Base-by-base conservation (phyloP, 176 grass and related monocot species). In the Oryza australiensis region DNA sequence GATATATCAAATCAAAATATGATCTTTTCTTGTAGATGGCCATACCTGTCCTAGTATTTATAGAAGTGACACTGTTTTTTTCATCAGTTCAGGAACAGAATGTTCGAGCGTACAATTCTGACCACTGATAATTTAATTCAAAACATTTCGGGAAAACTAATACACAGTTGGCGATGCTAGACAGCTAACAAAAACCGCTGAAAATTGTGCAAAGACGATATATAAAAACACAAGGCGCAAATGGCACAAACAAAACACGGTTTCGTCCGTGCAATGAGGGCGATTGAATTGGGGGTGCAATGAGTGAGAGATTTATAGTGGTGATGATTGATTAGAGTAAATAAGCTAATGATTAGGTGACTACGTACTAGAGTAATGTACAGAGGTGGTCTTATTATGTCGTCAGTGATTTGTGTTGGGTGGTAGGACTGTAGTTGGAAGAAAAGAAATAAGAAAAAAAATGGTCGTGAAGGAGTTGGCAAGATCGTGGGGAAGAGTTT, bases 401-500 rank as follows among this genome's bases (percentile, higher is more conserved):
- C 37, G 66, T 38, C 37, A 74, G 74, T 32, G 60, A 46, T 81
- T 82, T 72, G 66, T 22, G 73, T 20, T 66, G 72, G 83, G 48
- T 78, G 78, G 83, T 73, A 82, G 87, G 78, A 82, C 43, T 71
- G 57, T 78, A 73, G 83, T 86, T 68, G 68, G 83, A 66, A 79
- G 1, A n/a, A 60, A 62, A 78, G 66, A 82, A 62, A 74, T 66
- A 78, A 79, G 3, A 78, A 82, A 14, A 0, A 62, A 62, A 24
- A 41, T 86, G 67, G 67, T 90, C 22, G 73, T 76, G 83, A 35
- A 77, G 66, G 72, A 86, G 78, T 78, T 82, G 79, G 88, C 83
- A 48, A 78, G 83, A 90, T 90, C 88, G 88, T 90, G 88, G 60
- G 68, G 83, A 86, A 62, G 88, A 82, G 79, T 86, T 86, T 63